Evolutionary conservation across 305 asterid genomes (phyloP), one percentile per base, ranked within the genome.

Genomic region (Fraxinus angustifolia): DNA sequence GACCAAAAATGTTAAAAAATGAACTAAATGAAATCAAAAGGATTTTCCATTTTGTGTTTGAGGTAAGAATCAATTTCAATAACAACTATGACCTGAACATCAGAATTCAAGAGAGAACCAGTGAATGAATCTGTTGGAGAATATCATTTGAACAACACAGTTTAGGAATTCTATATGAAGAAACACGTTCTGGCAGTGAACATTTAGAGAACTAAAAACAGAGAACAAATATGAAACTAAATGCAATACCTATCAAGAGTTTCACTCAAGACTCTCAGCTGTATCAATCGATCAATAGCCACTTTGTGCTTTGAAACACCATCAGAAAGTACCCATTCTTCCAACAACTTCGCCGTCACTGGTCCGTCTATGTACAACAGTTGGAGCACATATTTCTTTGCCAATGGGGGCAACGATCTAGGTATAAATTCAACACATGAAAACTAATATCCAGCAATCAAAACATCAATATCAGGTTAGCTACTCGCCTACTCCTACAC

Each of bases 401-500:
- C 97, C 88, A 95, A 80, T 76, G 99, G 97, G 78, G 99, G 97
- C 94, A 95, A 82, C 6, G 98, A 95, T 90, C 99, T 95, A 89
- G 79, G 30, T 75, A 77, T 21, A 79, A 72, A 73, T 65, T 40
- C 36, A 76, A 82, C 40, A 48, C 75, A 31, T 78, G 42, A 56
- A 73, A 74, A 80, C 12, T 56, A 80, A 58, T 33, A 71, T 26
- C 23, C 19, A 82, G 79, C 30, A 70, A 68, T 21, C 60, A 42
- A 45, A 70, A 4, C 40, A 75, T 17, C 78, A 16, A 78, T 14
- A 70, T 17, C 14, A n/a, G 77, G 82, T 77, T 70, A 45, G 70
- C 72, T 62, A 58, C 62, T 82, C 19, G 12, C 78, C 30, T 10
- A 58, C 30, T 45, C 48, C 56, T n/a, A 26, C 58, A 12, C 31